Evolutionary conservation across 306 rosid genomes (phyloP).

Genomic region (Vachellia collinsii): DNA sequence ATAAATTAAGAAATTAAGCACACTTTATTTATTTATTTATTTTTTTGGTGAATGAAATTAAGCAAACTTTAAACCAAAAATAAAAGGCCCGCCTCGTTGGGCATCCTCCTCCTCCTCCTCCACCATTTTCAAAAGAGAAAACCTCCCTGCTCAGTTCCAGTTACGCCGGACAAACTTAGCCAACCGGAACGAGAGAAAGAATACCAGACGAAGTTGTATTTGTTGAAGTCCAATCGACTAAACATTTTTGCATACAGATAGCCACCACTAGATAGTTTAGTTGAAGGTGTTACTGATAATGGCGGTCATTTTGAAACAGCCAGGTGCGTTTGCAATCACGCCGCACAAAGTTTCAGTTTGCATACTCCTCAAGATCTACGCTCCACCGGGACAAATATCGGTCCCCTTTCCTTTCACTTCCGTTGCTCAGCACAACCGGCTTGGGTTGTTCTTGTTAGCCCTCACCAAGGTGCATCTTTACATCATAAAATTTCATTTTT

Average conservation of each 20-base stretch:
- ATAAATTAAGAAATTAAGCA: background rate
- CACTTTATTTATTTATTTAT: too few species aligned
- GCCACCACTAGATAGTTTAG: background rate
- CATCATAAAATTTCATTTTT: background rate
- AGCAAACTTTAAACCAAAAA: background rate
- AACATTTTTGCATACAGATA: background rate
- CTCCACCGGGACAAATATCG: conserved; percentile 69
- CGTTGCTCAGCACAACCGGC: conserved; percentile 79
- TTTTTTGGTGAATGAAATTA: too few species aligned
- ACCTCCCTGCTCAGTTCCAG: background rate
- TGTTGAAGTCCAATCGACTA: background rate
- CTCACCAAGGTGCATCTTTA: conserved; percentile 69
- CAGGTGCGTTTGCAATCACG: conserved; percentile 73
- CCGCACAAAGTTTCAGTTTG: conserved; percentile 94
- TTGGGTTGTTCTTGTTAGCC: conserved; percentile 75
- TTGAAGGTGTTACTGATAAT: conserved; percentile 32
- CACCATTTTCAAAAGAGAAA: conserved; percentile 8
- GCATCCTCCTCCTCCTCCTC: background rate
- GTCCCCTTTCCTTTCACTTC: conserved; percentile 77
- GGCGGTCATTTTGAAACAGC: conserved; percentile 72
- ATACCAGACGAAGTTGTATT: background rate
- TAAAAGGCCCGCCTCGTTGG: background rate
- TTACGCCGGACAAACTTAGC: background rate
- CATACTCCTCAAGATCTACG: conserved; percentile 78
- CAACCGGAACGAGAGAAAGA: background rate